Evolutionary conservation across 768 basidiomycete species (phyloP).

Genomic region (Hygrophoropsis aurantiaca): DNA sequence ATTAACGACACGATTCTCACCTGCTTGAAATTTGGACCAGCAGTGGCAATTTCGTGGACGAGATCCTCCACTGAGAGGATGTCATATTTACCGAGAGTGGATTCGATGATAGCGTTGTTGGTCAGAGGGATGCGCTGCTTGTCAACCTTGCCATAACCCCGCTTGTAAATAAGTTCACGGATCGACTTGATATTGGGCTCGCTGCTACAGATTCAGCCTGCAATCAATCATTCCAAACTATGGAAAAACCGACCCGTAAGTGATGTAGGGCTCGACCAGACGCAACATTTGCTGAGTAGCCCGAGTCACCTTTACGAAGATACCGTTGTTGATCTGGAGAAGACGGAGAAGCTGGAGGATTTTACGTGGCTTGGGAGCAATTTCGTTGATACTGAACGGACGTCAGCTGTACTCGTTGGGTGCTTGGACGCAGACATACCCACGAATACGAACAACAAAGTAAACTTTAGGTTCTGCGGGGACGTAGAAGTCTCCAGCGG

Average conservation of each 20-base stretch:
- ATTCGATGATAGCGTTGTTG: slow-evolving; percentile 93
- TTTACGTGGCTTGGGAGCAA: slow-evolving; percentile 99
- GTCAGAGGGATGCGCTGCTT: slow-evolving; percentile 96
- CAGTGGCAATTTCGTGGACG: slow-evolving; percentile 93
- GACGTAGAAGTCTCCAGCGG: slow-evolving; percentile 95
- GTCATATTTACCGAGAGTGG: slow-evolving; percentile 86
- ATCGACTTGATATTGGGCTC: slow-evolving; percentile 96
- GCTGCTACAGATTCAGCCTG: slow-evolving; percentile 38
- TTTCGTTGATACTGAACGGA: slow-evolving; percentile 89
- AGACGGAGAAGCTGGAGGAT: slow-evolving; percentile 98
- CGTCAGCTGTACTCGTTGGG: slow-evolving; percentile 9
- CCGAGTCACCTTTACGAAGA: slow-evolving; percentile 95
- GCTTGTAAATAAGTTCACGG: slow-evolving; percentile 98
- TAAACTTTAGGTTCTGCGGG: slow-evolving; percentile 95
- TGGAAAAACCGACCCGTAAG: slow-evolving; percentile 75
- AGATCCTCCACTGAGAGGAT: slow-evolving; percentile 98
- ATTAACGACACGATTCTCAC: slow-evolving; percentile 44
- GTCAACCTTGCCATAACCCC: slow-evolving; percentile 97
- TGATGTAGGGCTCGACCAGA: slow-evolving; percentile 94
- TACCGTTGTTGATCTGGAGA: slow-evolving; percentile 99
- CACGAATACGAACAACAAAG: slow-evolving; percentile 96
- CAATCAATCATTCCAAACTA: not conserved
- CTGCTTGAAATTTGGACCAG: slow-evolving; percentile 99
- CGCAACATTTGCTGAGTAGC: slow-evolving; percentile 98
- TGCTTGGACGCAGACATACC: slow-evolving; percentile 51